Base-by-base conservation (phyloP, 169 alveolate genomes). In the Eimeria praecox region DNA sequence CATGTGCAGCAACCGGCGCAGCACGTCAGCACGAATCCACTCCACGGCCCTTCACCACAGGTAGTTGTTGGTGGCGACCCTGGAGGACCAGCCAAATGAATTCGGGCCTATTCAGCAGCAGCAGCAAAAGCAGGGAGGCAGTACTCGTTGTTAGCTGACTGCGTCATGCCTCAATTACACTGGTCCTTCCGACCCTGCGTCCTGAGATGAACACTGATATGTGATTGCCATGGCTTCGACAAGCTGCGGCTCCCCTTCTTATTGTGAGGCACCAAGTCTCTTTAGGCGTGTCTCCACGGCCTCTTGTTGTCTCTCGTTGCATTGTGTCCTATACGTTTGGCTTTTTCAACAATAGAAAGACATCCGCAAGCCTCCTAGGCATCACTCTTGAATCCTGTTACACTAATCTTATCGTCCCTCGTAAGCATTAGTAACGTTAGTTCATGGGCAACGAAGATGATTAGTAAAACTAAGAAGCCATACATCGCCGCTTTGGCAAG, bases 41-140 rank as follows among this genome's bases (percentile, higher is more conserved):
- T 75, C 27, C 69, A 24, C n/a, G 75, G 91, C 75, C 20, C 49
- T 46, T 35, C 75, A 0, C 73, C 91, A 20, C 73, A 35, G 54
- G 42, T 16, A 38, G 75, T 75, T 46, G 75, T 83, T 54, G 73
- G 91, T 10, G 75, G 46, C 0, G 91, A 83, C 6, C 35, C 35
- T 16, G 91, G 71, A 54, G 91, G 75, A 54, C 54, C 52, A 33
- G 33, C 73, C 64, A 83, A 83, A 22, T 83, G 91, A 82, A 49
- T n/a, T 83, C 3, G 64, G 30, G 64, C 89, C 66, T 38, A 20
- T 30, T 9, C 64, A 38, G 66, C 42, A 49, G 42, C 89, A 27
- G 42, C 14, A n/a, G 62, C 42, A 78, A n/a, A n/a, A n/a, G 89
- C 89, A 78, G n/a, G 69, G 0, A 42, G 82, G 5, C 38, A 49